phyloP scores from a whole-genome alignment of 2,329 filamentous ascomycete genomes.

The Akanthomyces dipterigenus region DNA sequence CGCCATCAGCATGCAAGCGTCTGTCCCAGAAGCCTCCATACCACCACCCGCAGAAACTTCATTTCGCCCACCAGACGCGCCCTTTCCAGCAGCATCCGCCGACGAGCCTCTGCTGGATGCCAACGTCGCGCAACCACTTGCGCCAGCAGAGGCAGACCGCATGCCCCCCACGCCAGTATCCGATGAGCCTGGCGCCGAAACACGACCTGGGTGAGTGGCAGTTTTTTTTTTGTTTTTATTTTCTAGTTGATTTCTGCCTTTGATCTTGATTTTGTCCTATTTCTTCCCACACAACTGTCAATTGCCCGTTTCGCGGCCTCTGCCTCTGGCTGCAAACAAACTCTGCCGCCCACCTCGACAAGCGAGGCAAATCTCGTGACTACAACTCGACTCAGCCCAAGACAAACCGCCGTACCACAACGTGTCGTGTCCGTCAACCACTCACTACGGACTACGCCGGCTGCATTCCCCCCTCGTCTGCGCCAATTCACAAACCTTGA shows the following conservation, averaged over 20 bases:
- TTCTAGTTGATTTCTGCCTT: neutral
- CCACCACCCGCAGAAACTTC: neutral
- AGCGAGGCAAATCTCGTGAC: slow-evolving; percentile 6
- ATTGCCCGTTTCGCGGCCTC: neutral
- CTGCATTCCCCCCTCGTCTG: neutral
- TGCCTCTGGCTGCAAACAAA: neutral
- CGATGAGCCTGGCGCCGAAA: neutral
- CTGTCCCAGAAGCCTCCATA: neutral
- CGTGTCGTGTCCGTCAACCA: neutral
- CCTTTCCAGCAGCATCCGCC: neutral
- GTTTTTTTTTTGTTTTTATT: neutral
- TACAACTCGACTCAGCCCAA: slow-evolving; percentile 1
- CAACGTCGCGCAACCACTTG: neutral
- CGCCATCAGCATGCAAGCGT: neutral
- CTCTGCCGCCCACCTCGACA: neutral
- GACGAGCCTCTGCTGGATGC: neutral
- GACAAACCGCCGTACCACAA: neutral
- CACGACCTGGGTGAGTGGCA: slow-evolving; percentile 1
- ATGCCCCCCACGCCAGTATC: slow-evolving; percentile 5
- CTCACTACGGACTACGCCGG: neutral
- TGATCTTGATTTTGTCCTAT: neutral
- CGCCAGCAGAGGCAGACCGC: neutral
- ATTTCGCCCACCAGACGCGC: neutral
- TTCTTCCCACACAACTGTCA: neutral
- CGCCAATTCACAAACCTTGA: neutral